These are phyloP conservation scores for Talaromyces stipitatus DNA, from an alignment of 495 filamentous ascomycete genomes.

Conservation along the genomic window DNA sequence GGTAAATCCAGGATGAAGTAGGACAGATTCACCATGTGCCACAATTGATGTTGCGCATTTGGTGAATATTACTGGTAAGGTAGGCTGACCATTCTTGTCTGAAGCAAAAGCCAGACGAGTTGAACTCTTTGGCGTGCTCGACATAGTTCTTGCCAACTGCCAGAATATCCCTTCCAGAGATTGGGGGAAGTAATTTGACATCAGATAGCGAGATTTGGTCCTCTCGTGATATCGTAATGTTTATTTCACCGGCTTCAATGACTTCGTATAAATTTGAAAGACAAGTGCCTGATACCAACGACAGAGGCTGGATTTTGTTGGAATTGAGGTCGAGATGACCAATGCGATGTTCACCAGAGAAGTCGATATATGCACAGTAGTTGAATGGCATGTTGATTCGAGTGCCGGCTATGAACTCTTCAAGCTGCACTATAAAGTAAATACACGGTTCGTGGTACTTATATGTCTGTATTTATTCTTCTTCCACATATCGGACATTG, in stretches of 20 bases:
- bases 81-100: conserved; percentile 38
- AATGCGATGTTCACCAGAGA: conserved; percentile 14
- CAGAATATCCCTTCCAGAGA: conserved; percentile 37
- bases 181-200: conserved; percentile 32
- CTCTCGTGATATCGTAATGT: not conserved
- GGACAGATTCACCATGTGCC: conserved; percentile 32
- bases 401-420: not conserved
- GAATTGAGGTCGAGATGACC: conserved; percentile 28
- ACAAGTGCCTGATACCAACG: conserved; percentile 34
- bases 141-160: conserved; percentile 47
- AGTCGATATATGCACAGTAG: not conserved
- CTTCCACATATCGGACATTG: not conserved
- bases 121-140: conserved; percentile 41
- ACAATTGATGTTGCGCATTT: conserved; percentile 43
- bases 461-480: not conserved
- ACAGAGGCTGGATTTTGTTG: conserved; percentile 34
- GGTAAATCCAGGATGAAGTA: conserved; percentile 10
- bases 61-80: conserved; percentile 42
- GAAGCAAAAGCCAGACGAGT: conserved; percentile 33
- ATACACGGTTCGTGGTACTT: not conserved
- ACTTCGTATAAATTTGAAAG: conserved; percentile 38
- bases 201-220: conserved; percentile 21
- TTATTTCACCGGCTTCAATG: conserved; percentile 21
- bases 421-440: not conserved
- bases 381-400: not conserved